Percentiles rank a stretch among this genome's conserved stretches.
Evolutionary conservation across 2,329 filamentous ascomycete species (phyloP).

Genomic region (Bisporella sp.): DNA sequence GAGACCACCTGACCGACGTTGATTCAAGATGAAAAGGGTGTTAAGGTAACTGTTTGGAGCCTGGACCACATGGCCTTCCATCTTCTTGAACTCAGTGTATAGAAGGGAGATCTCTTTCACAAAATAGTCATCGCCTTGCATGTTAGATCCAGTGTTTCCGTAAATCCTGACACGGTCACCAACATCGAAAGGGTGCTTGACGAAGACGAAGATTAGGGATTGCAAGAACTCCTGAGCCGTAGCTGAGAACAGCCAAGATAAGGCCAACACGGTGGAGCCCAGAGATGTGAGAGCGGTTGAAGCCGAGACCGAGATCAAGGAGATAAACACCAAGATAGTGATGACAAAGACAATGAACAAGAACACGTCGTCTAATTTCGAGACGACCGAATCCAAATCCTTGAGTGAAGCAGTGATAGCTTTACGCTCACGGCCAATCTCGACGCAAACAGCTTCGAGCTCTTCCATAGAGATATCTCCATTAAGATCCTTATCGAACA

Average conservation of each 20-base stretch:
- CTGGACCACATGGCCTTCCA: conserved; percentile 94
- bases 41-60: conserved; percentile 93
- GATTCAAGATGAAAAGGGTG: conserved; percentile 89
- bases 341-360: conserved; percentile 80
- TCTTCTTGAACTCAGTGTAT: conserved; percentile 98
- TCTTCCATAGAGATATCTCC: conserved; percentile 96
- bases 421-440: conserved; percentile 91
- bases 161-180: conserved; percentile 90
- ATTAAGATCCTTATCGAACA: conserved; percentile 96
- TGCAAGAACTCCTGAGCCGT: conserved; percentile 93
- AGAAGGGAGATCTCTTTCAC: conserved; percentile 89
- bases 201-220: conserved; percentile 90
- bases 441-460: conserved; percentile 85
- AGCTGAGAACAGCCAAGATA: conserved; percentile 88
- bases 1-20: conserved; percentile 79
- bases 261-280: conserved; percentile 77
- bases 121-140: conserved; percentile 88
- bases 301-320: conserved; percentile 84
- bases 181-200: conserved; percentile 96
- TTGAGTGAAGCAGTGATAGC: conserved; percentile 92
- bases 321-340: conserved; percentile 78
- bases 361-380: conserved; percentile 83
- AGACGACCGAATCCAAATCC: conserved; percentile 88
- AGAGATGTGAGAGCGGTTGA: conserved; percentile 84
- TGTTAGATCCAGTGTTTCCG: conserved; percentile 73